Conservation (phyloP, 257 asterid genomes). For the Solanum phureja region DNA sequence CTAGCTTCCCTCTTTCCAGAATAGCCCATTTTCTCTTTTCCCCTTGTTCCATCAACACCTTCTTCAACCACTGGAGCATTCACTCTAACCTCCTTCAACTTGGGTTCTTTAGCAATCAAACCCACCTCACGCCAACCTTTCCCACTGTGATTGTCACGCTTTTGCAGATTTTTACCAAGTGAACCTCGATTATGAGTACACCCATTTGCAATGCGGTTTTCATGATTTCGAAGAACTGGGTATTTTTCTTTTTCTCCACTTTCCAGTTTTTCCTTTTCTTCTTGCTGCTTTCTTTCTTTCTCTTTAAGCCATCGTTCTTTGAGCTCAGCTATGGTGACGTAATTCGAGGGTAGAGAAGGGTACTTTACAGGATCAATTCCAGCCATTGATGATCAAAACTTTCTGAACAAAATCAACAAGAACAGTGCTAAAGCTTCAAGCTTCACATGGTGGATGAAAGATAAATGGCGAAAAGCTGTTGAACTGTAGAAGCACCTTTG, state of each 20-base stretch:
- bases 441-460: not conserved
- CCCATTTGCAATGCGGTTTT: not conserved
- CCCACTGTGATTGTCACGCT: not conserved
- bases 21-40: not conserved
- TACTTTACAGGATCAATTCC: not conserved
- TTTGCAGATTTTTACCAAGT: not conserved
- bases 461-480: too few relatives aligned
- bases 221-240: not conserved
- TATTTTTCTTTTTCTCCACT: not conserved
- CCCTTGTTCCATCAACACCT: not conserved
- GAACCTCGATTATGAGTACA: not conserved
- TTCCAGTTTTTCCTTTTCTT: conserved; percentile 5
- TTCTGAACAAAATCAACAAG: not conserved
- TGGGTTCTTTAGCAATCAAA: conserved; percentile 5
- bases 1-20: not conserved
- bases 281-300: conserved; percentile 18
- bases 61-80: conserved; percentile 1
- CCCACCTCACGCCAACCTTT: not conserved
- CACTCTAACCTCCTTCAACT: conserved; percentile 15
- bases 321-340: conserved; percentile 51
- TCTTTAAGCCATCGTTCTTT: conserved; percentile 50
- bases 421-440: not conserved
- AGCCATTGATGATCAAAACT: not conserved
- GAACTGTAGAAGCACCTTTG: too few relatives aligned
- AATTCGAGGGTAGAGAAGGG: conserved; percentile 47